Evolutionary conservation across 495 filamentous ascomycete genomes (phyloP).

Genomic region (Daldinia bambusicola): DNA sequence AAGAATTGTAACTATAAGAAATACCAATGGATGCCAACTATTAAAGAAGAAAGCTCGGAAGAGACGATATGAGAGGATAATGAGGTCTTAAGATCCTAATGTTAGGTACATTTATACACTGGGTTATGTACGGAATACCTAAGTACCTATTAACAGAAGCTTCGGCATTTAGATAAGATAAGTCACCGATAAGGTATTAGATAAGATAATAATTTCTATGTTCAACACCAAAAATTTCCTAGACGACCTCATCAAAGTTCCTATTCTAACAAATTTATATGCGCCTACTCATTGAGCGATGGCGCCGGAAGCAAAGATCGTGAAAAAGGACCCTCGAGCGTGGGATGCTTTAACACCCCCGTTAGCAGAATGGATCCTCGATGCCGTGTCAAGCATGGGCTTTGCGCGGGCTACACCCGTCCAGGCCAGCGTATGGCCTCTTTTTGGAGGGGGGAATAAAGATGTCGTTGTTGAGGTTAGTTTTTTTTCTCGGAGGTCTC

Average conservation of each 20-base stretch:
- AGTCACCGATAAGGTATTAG: not conserved
- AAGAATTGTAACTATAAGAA: no score
- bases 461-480: slow-evolving; percentile 90
- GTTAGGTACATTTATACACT: not conserved
- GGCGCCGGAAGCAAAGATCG: slow-evolving; percentile 49
- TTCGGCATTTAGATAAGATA: slow-evolving; percentile 13
- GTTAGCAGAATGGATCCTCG: slow-evolving; percentile 90
- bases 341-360: slow-evolving; percentile 83
- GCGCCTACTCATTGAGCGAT: slow-evolving; percentile 41
- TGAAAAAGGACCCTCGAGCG: slow-evolving; percentile 64
- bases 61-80: not conserved
- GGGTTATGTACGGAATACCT: no score
- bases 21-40: no score
- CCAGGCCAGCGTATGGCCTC: slow-evolving; percentile 84
- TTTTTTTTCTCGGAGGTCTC: not conserved
- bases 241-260: not conserved
- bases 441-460: slow-evolving; percentile 87
- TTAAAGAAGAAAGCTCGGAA: no score
- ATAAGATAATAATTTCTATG: slow-evolving; percentile 34
- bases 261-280: not conserved
- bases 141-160: not conserved
- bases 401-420: slow-evolving; percentile 92
- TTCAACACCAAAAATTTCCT: slow-evolving; percentile 27
- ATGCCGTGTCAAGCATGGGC: slow-evolving; percentile 84
- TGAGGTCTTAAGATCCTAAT: no score